These are phyloP conservation scores for Candida pseudofarinosa DNA, from an alignment of 805 yeast species.

Conservation along the genomic window DNA sequence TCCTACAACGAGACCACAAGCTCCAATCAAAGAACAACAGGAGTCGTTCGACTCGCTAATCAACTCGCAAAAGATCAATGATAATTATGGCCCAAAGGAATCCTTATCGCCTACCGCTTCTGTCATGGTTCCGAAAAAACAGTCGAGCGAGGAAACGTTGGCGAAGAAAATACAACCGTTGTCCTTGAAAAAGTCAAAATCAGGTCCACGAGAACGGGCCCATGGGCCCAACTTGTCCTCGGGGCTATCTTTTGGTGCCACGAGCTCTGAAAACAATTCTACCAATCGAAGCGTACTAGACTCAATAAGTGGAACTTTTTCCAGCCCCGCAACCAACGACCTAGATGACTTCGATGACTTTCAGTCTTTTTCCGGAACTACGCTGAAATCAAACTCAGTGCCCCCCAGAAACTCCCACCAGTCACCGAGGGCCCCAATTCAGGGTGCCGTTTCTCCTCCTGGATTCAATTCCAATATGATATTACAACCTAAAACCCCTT, in stretches of 20 bases:
- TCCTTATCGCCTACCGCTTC: slow-evolving; percentile 13
- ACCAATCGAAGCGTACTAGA: slow-evolving; percentile 16
- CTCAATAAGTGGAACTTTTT: slow-evolving; percentile 22
- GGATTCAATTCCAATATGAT: slow-evolving; percentile 26
- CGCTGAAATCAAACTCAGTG: background rate
- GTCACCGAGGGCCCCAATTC: slow-evolving; percentile 3
- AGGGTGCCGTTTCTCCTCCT: slow-evolving; percentile 23
- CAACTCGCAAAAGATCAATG: slow-evolving; percentile 23
- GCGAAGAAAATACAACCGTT: background rate
- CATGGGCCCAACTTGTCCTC: slow-evolving; percentile 1
- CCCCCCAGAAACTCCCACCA: slow-evolving; percentile 9
- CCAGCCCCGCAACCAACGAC: slow-evolving; percentile 9
- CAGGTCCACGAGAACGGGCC: slow-evolving; percentile 1
- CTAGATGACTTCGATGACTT: slow-evolving; percentile 28
- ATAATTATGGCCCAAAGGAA: slow-evolving; percentile 18
- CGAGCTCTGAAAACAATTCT: slow-evolving; percentile 7
- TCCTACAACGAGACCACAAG: slow-evolving; percentile 7
- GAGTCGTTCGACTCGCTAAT: slow-evolving; percentile 26
- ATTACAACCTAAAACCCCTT: slow-evolving; percentile 17
- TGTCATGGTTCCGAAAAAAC: slow-evolving; percentile 2
- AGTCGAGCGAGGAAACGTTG: slow-evolving; percentile 1
- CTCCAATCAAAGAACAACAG: background rate
- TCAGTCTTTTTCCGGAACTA: slow-evolving; percentile 9
- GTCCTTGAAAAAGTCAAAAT: slow-evolving; percentile 4
- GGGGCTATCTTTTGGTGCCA: slow-evolving; percentile 22